Evolutionary conservation across 768 basidiomycete species (phyloP).

Genomic region (Phlegmacium glaucopus): DNA sequence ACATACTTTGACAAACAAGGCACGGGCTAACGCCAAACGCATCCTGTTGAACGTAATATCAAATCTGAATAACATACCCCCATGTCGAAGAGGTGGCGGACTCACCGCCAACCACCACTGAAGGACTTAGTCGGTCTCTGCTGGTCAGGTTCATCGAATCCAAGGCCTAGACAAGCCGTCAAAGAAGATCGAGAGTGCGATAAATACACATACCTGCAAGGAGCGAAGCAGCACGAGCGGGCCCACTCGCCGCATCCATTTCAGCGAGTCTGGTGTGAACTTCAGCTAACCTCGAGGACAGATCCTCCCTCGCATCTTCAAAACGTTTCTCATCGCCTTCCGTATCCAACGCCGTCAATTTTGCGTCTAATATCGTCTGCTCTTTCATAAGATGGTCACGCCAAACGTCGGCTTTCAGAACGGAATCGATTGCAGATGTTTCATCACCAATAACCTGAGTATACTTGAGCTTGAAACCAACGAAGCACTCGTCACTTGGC

Average conservation of each 20-base stretch:
- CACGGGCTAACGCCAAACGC: slow-evolving; percentile 93
- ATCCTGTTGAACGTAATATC: slow-evolving; percentile 49
- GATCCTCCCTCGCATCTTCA: slow-evolving; percentile 84
- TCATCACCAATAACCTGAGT: slow-evolving; percentile 87
- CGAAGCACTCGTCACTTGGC: slow-evolving; percentile 7
- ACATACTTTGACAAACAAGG: slow-evolving; percentile 88
- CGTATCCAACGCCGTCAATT: slow-evolving; percentile 66
- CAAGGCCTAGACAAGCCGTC: slow-evolving; percentile 56
- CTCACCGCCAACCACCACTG: slow-evolving; percentile 93
- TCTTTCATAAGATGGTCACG: slow-evolving; percentile 88
- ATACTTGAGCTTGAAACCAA: slow-evolving; percentile 1
- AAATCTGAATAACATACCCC: neutral
- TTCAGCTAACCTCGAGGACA: slow-evolving; percentile 77
- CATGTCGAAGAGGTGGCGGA: neutral
- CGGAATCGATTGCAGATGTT: slow-evolving; percentile 87
- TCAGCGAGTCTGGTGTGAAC: slow-evolving; percentile 90
- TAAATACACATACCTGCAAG: slow-evolving; percentile 60
- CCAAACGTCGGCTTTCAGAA: slow-evolving; percentile 99
- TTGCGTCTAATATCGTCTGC: slow-evolving; percentile 70
- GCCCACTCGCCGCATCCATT: slow-evolving; percentile 97
- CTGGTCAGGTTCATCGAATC: slow-evolving; percentile 89
- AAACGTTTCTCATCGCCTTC: slow-evolving; percentile 78
- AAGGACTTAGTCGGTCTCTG: slow-evolving; percentile 78
- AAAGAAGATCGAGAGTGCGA: neutral
- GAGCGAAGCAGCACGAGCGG: slow-evolving; percentile 86